Evolutionary conservation across 257 asterid species (phyloP), one percentile per base, ranked within the genome.

Genomic region (Ilex aquifolium): DNA sequence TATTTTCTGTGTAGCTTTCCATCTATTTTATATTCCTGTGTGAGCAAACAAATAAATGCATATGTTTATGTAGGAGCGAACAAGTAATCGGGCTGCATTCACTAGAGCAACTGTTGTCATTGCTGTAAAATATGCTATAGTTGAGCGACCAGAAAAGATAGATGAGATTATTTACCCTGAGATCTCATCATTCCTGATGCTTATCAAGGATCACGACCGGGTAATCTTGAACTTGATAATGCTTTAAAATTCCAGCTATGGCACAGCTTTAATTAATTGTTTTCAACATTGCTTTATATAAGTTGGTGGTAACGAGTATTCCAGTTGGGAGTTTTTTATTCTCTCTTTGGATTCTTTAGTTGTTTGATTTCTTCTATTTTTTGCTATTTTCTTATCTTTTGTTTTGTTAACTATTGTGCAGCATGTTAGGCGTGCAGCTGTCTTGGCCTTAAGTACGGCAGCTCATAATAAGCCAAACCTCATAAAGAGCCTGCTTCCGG

Each of bases 401-500:
- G 50, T 52, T 69, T 65, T 69, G 58, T 67, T 70, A 71, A 39
- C 76, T 42, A 52, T 68, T 74, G 71, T 75, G 73, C 96, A 93
- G 99, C 97, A 90, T 69, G 99, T 90, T 70, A 85, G 99, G 77
- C 99, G 99, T 59, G 97, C 99, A 10, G 95, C 99, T 69, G 99
- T 93, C 57, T 69, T 93, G 83, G 99, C 97, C 72, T 82, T 87
- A 88, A 93, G 87, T 70, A 93, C 97, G 17, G 97, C 99, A 21
- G 99, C 99, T 73, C 99, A 93, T 80, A 85, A 93, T 75, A 93
- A 93, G 80, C 99, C 99, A 63, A 93, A 69, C 82, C 80, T 93
- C 73, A 75, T 93, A 71, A 93, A 93, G 83, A 85, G 86, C 56
- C 78, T 93, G 59, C 88, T 93, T 67, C 95, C 88, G 39, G 95